Evolutionary conservation across 2,329 filamentous ascomycete genomes (phyloP).

Genomic region (Nemania sp.): DNA sequence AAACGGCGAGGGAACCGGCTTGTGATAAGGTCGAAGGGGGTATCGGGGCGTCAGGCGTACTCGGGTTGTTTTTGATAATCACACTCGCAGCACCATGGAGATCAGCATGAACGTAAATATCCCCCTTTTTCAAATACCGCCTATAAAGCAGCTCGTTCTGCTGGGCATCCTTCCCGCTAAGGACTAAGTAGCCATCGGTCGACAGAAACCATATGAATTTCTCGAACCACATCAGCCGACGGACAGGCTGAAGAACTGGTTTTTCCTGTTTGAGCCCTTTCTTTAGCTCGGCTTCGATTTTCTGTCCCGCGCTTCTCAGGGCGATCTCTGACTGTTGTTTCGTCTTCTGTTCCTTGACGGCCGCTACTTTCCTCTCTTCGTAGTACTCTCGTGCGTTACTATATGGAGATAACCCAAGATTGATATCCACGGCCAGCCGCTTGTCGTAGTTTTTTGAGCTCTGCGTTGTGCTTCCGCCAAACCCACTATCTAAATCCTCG

Average conservation of each 20-base stretch:
- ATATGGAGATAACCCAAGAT: conserved; percentile 81
- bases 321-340: conserved; percentile 78
- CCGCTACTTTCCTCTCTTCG: conserved; percentile 81
- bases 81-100: conserved; percentile 81
- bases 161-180: conserved; percentile 84
- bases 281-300: conserved; percentile 82
- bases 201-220: conserved; percentile 97
- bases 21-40: conserved; percentile 90
- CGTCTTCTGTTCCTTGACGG: conserved; percentile 86
- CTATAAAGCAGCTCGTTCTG: conserved; percentile 94
- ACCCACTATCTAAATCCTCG: conserved; percentile 58
- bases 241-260: conserved; percentile 77
- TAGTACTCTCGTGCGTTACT: conserved; percentile 91
- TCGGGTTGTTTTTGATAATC: conserved; percentile 84
- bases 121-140: conserved; percentile 81
- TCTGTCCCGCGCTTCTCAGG: conserved; percentile 86
- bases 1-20: conserved; percentile 82
- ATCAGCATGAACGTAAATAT: conserved; percentile 91
- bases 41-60: conserved; percentile 79
- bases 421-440: conserved; percentile 76
- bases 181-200: conserved; percentile 89
- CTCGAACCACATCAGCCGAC: conserved; percentile 91
- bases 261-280: conserved; percentile 92
- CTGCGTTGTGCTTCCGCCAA: conserved; percentile 38
- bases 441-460: conserved; percentile 52